Percentiles rank a stretch among this genome's conserved stretches.
phyloP scores from a whole-genome alignment of 192 early-diverging fungal genomes.

The Paraglomus brasilianum region DNA sequence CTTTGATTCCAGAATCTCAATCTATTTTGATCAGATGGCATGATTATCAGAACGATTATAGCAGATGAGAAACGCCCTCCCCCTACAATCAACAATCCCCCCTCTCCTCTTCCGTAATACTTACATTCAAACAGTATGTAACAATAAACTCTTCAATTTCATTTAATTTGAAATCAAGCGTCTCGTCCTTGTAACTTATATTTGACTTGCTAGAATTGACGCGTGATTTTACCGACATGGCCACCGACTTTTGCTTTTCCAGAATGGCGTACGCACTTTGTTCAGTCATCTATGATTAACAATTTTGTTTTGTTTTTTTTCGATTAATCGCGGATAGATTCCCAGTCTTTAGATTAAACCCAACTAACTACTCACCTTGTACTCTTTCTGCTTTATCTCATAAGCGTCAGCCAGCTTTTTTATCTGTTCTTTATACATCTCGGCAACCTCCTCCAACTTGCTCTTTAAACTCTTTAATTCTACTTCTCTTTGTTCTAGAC shows the following conservation, averaged over 20 bases:
- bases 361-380: conserved; percentile 11
- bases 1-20: conserved; percentile 36
- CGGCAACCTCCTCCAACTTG: conserved; percentile 18
- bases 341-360: background rate
- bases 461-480: conserved; percentile 11
- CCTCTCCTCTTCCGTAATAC: conserved; percentile 1
- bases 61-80: background rate
- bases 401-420: conserved; percentile 11
- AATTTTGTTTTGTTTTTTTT: background rate
- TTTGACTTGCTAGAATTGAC: conserved; percentile 40
- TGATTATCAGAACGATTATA: conserved; percentile 1
- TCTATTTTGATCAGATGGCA: conserved; percentile 10
- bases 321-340: too few species aligned
- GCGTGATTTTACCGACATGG: conserved; percentile 26
- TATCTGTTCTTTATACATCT: conserved; percentile 16
- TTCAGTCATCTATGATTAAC: conserved; percentile 19
- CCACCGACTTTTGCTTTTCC: conserved; percentile 32
- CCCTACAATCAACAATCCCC: background rate
- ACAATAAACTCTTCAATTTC: conserved; percentile 45
- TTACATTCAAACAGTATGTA: conserved; percentile 42
- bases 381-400: conserved; percentile 21
- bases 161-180: conserved; percentile 44
- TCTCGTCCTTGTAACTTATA: conserved; percentile 41
- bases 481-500: conserved; percentile 31
- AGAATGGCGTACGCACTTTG: conserved; percentile 16